Base-by-base conservation (phyloP, 495 filamentous ascomycete species). In the Neurospora discreta region DNA sequence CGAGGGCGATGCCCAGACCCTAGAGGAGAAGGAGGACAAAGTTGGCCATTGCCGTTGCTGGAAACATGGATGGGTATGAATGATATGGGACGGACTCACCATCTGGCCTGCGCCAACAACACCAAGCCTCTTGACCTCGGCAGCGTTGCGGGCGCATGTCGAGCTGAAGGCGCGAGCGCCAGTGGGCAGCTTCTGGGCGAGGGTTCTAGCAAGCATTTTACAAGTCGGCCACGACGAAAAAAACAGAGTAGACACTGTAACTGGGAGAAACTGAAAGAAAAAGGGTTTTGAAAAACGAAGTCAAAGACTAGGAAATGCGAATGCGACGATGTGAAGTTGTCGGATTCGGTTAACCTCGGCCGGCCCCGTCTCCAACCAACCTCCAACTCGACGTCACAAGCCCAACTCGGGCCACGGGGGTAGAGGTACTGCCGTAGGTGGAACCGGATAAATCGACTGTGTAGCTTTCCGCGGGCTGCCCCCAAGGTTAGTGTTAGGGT, bases 81-180 rank as follows among this genome's bases (percentile, higher is more conserved):
- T 38, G 39, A 40, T n/a, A 60, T 36, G 52, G 42, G 70, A 69
- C 11, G 69, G 67, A 70, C 81, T 80, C 84, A 95, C 93, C 93
- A 98, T 98, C 80, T 98, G 96, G 20, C 96, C 96, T 68, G 95
- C 95, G 72, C 96, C 96, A 75, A 99, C 84, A 39, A 99, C 96
- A 71, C 95, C 95, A 23, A 99, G 83, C 70, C 88, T 90, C 83
- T 94, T 96, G 65, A 98, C 92, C 82, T 94, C 90, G 75, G 88
- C 87, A 76, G 89, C 87, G 74, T 82, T 80, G 65, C 84, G 82
- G 39, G 80, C 79, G 40, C 83, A 75, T 52, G 82, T 85, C 16
- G 86, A 84, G 81, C 86, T 88, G 79, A 89, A 90, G 71, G 77
- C 77, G 69, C 88, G 83, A 43, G 81, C 40, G 40, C 82, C 82